These are phyloP conservation scores for Leishmania mexicana DNA, from an alignment of 208 protist species.

Conservation along the genomic window DNA sequence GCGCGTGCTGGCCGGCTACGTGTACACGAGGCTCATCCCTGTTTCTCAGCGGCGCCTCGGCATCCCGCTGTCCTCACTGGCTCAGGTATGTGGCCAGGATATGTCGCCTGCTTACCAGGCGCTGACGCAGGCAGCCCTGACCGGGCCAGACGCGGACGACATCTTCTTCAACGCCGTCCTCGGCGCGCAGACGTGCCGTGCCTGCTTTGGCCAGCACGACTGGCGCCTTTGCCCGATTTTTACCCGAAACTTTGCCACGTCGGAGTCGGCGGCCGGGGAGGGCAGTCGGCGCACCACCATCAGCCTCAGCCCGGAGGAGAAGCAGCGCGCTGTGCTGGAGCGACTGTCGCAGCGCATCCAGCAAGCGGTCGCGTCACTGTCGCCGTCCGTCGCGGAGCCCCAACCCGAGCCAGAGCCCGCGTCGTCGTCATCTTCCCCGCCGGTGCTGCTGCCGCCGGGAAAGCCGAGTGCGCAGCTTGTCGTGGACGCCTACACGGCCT, in stretches of 20 bases:
- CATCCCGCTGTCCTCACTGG: slow-evolving; percentile 11
- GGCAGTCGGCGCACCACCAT: slow-evolving; percentile 35
- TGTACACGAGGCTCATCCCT: slow-evolving; percentile 77
- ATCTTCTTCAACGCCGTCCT: slow-evolving; percentile 70
- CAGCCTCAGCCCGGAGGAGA: slow-evolving; percentile 73
- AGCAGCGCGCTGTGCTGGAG: slow-evolving; percentile 64
- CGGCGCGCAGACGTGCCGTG: slow-evolving; percentile 61
- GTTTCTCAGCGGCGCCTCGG: slow-evolving; percentile 26
- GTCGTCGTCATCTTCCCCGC: neutral
- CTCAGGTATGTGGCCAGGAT: slow-evolving; percentile 42
- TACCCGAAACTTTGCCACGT: slow-evolving; percentile 73
- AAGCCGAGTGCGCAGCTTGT: slow-evolving; percentile 44
- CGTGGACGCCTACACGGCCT: slow-evolving; percentile 76
- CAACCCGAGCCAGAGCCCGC: neutral
- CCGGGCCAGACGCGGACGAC: slow-evolving; percentile 34
- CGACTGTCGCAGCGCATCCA: slow-evolving; percentile 48
- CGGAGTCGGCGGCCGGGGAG: slow-evolving; percentile 2
- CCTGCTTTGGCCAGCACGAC: slow-evolving; percentile 80
- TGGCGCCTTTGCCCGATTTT: slow-evolving; percentile 80
- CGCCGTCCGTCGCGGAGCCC: neutral
- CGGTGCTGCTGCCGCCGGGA: slow-evolving; percentile 1
- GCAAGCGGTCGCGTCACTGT: slow-evolving; percentile 33
- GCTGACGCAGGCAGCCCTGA: slow-evolving; percentile 22
- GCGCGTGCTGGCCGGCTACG: slow-evolving; percentile 78
- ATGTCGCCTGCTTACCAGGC: slow-evolving; percentile 33